phyloP scores from a whole-genome alignment of 1,284 basidiomycete genomes.

The Cystobasidium slooffiae region DNA sequence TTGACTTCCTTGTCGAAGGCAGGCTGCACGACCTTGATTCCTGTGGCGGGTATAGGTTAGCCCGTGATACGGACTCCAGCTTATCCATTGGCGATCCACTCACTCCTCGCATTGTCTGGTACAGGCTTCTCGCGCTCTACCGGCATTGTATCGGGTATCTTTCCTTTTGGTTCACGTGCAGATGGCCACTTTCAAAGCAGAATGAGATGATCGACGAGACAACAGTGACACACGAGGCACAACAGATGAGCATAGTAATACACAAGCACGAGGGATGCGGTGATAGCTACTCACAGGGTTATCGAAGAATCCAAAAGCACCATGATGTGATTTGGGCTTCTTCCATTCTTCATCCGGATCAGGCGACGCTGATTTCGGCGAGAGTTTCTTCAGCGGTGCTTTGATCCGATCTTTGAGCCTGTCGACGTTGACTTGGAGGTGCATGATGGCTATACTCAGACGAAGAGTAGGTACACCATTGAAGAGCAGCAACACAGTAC shows the following conservation, averaged over 20 bases:
- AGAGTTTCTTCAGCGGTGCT: slow-evolving; percentile 8
- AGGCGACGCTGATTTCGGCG: neutral
- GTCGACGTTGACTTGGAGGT: slow-evolving; percentile 13
- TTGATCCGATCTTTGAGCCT: slow-evolving; percentile 5
- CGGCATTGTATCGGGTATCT: neutral
- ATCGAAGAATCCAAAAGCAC: slow-evolving; percentile 25
- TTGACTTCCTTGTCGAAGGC: slow-evolving; percentile 12
- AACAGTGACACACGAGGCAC: too few species aligned
- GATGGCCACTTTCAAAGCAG: slow-evolving; percentile 29
- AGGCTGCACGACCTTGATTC: slow-evolving; percentile 28
- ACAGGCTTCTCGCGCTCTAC: slow-evolving; percentile 14
- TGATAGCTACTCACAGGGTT: slow-evolving; percentile 17
- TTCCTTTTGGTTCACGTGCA: slow-evolving; percentile 5
- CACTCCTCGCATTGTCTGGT: neutral
- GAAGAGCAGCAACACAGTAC: too few species aligned
- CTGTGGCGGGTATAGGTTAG: neutral
- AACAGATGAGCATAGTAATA: too few species aligned
- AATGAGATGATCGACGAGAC: too few species aligned
- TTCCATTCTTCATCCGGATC: slow-evolving; percentile 24
- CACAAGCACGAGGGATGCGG: too few species aligned
- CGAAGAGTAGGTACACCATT: neutral
- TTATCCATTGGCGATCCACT: too few species aligned
- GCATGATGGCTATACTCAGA: neutral
- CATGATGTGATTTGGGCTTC: slow-evolving; percentile 17
- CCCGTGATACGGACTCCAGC: too few species aligned